Conservation (phyloP, 495 filamentous ascomycete genomes). For the Hyaloscypha finlandica region DNA sequence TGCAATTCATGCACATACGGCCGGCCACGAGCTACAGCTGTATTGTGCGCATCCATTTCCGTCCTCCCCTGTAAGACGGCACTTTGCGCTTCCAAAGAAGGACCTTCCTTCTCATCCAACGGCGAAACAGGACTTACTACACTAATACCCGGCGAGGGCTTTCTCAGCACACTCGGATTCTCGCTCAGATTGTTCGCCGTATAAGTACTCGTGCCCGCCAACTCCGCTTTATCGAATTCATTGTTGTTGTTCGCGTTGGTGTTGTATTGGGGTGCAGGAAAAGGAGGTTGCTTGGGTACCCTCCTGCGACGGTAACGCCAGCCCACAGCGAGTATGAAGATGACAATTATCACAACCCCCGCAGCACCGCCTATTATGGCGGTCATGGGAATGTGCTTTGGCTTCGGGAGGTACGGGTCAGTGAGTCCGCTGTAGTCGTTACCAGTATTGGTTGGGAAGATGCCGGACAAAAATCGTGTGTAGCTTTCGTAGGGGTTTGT, state of each 20-base stretch:
- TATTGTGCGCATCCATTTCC: background rate
- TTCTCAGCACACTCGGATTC: background rate
- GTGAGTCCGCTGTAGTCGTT: constrained; percentile 1
- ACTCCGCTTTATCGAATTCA: background rate
- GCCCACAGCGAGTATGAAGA: constrained; percentile 22
- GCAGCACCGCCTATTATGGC: constrained; percentile 42
- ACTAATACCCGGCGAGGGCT: background rate
- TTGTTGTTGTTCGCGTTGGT: background rate
- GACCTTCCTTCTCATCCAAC: background rate
- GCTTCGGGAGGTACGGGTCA: constrained; percentile 1
- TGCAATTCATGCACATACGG: background rate
- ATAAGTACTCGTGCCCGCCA: background rate
- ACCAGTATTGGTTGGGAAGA: background rate
- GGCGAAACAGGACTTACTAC: background rate
- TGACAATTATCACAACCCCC: constrained; percentile 39
- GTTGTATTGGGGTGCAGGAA: too few species aligned
- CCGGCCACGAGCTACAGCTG: too few species aligned
- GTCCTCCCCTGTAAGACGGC: background rate
- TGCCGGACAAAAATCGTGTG: constrained; percentile 10
- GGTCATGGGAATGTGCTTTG: constrained; percentile 16
- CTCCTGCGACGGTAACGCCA: constrained; percentile 14
- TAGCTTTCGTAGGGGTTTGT: background rate
- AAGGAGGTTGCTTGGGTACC: background rate
- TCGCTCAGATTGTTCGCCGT: background rate
- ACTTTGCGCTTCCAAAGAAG: background rate